Percentiles rank a stretch among this genome's conserved stretches.
phyloP scores from a whole-genome alignment of 2,329 filamentous ascomycete species.

The Fusarium humuli region DNA sequence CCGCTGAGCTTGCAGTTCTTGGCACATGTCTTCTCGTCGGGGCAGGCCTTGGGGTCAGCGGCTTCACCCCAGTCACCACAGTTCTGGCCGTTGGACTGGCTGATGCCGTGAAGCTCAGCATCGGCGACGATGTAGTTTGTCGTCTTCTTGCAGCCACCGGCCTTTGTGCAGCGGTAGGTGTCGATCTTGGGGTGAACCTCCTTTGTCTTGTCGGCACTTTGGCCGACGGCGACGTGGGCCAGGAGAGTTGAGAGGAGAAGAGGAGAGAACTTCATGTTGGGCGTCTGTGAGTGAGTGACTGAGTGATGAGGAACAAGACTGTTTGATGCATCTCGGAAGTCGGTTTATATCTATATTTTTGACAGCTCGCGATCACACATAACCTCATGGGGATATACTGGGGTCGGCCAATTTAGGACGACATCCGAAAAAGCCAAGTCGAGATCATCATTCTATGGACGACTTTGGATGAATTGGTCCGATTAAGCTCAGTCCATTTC shows the following conservation, averaged over 20 bases:
- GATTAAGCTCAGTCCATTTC: neutral
- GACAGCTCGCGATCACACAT: neutral
- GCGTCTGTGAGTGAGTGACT: neutral
- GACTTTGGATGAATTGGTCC: neutral
- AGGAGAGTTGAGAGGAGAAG: slow-evolving; percentile 20
- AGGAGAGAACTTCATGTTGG: slow-evolving; percentile 21
- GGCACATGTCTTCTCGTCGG: slow-evolving; percentile 62
- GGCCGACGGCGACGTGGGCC: slow-evolving; percentile 42
- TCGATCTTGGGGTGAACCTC: slow-evolving; percentile 63
- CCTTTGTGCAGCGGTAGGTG: slow-evolving; percentile 64
- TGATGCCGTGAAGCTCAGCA: slow-evolving; percentile 58
- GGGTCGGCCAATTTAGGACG: slow-evolving; percentile 8
- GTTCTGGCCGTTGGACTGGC: slow-evolving; percentile 53
- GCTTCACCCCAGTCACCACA: slow-evolving; percentile 40
- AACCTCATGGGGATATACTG: neutral
- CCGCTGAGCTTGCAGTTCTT: slow-evolving; percentile 66
- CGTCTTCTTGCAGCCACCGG: slow-evolving; percentile 60
- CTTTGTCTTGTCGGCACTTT: slow-evolving; percentile 55
- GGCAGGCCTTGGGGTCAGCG: slow-evolving; percentile 59
- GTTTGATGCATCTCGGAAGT: neutral
- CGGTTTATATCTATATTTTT: slow-evolving; percentile 26
- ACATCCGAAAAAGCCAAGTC: slow-evolving; percentile 1
- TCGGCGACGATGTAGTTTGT: slow-evolving; percentile 64
- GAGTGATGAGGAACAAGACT: neutral
- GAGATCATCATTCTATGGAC: neutral